These are phyloP conservation scores for Penicillium thymicola DNA, from an alignment of 2,329 filamentous ascomycete genomes.

Conservation along the genomic window DNA sequence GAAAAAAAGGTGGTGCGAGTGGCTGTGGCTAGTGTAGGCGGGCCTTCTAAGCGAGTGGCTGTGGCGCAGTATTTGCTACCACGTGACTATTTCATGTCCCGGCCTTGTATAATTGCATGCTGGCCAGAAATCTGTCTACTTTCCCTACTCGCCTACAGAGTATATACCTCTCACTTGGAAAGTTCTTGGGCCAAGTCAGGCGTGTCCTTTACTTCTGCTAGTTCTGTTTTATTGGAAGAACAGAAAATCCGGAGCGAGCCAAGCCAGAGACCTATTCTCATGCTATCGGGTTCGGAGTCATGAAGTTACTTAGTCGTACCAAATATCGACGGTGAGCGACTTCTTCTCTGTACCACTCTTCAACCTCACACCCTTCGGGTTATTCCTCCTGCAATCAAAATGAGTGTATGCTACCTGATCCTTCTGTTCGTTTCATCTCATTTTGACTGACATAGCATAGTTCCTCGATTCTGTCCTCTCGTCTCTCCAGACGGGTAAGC, in stretches of 20 bases:
- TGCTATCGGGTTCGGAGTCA: constrained; percentile 35
- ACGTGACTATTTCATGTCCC: constrained; percentile 28
- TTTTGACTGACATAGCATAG: constrained; percentile 32
- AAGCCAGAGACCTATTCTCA: constrained; percentile 14
- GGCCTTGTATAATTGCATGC: constrained; percentile 13
- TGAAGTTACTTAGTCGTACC: constrained; percentile 38
- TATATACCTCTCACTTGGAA: neutral
- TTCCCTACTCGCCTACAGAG: neutral
- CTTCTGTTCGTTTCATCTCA: neutral
- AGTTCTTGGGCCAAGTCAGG: neutral
- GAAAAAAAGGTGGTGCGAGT: constrained; percentile 40
- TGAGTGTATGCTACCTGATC: constrained; percentile 37
- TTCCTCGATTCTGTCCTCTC: constrained; percentile 52
- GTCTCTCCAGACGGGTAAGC: constrained; percentile 47
- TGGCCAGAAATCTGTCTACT: constrained; percentile 10
- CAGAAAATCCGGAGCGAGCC: neutral
- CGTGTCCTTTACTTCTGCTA: neutral
- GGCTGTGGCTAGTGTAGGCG: constrained; percentile 35
- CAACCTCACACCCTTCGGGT: neutral
- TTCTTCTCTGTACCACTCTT: constrained; percentile 15
- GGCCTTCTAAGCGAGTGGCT: constrained; percentile 37
- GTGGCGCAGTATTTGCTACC: constrained; percentile 25
- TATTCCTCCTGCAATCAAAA: constrained; percentile 17
- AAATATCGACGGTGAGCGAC: constrained; percentile 39
- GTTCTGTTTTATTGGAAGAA: neutral